Evolutionary conservation across 2,329 filamentous ascomycete species (phyloP), one percentile per base, ranked within the genome.

Genomic region (Magnaporthiopsis incrustans): DNA sequence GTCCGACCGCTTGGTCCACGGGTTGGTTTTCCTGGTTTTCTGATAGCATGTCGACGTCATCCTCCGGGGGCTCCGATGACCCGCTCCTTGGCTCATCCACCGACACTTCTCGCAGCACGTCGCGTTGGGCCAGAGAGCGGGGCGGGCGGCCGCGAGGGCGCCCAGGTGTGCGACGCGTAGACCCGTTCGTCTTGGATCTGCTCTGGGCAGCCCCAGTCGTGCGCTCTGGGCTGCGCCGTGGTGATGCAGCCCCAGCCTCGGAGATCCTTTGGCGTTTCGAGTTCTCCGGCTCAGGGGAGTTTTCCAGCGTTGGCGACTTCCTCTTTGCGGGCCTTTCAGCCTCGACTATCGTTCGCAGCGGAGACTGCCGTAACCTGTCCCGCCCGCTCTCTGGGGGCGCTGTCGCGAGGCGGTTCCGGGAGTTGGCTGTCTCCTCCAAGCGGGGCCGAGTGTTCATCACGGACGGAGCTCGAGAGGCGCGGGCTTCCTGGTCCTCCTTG

Each of bases 211-310:
- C 14, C 38, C 18, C 18, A 15, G 44, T 22, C 44, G 44, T 10
- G 44, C 18, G 18, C 8, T 53, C 44, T 53, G 44, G 44, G 44
- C 44, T 53, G 44, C 18, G n/a, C 2, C 44, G 44, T 25, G 22
- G 44, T 7, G 44, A 53, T 53, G 44, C 44, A 18, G 12, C n/a
- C 22, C 14, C 44, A 25, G 44, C 15, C 25, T 27, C 25, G 57
- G 57, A 32, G n/a, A 56, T 59, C 62, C 57, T 63, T n/a, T 50
- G 62, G 22, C 62, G 62, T n/a, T 63, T 63, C 18, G 56, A 15
- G 10, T 33, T 22, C 32, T 27, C 30, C 1, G 5, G 22, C 15
- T 44, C 62, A 2, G 15, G 7, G n/a, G 44, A 7, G 10, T 53
- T 22, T 2, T 53, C 44, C 18, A 53, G 10, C 4, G 6, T 11